These are phyloP conservation scores for Penicillium coffeae DNA, from an alignment of 495 filamentous ascomycete genomes.

Conservation along the genomic window DNA sequence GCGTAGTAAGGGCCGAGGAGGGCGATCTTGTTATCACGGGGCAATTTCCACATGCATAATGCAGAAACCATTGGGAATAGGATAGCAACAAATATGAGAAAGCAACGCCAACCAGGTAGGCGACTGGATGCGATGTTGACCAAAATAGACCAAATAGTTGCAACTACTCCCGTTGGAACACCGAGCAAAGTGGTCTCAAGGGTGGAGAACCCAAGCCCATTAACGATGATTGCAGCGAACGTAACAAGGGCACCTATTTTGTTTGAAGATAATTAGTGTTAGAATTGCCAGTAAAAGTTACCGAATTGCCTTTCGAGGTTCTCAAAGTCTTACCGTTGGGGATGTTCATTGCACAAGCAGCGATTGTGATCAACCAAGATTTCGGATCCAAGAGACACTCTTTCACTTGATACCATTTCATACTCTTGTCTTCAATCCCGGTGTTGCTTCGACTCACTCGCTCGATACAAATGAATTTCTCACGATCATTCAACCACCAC, in stretches of 20 bases:
- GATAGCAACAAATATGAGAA: constrained; percentile 27
- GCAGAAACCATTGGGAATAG: constrained; percentile 33
- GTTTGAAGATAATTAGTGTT: too few relatives aligned
- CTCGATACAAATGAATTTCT: constrained; percentile 22
- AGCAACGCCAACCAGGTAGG: constrained; percentile 31
- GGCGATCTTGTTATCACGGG: constrained; percentile 28
- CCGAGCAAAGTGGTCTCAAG: constrained; percentile 30
- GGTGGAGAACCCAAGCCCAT: constrained; percentile 30
- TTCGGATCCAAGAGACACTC: constrained; percentile 46
- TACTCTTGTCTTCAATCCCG: constrained; percentile 46
- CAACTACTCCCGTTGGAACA: constrained; percentile 31
- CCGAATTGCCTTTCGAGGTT: too few relatives aligned
- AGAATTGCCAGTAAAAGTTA: too few relatives aligned
- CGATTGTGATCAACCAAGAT: constrained; percentile 30
- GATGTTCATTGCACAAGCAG: constrained; percentile 21
- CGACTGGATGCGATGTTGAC: constrained; percentile 34
- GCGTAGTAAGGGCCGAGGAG: constrained; percentile 23
- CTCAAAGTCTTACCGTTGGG: too few relatives aligned
- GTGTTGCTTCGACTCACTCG: constrained; percentile 52
- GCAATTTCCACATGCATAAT: constrained; percentile 31
- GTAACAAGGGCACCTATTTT: constrained; percentile 31
- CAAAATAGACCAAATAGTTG: constrained; percentile 24
- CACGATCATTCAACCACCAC: constrained; percentile 34
- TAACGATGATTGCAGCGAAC: constrained; percentile 36
- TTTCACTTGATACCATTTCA: constrained; percentile 49